These are phyloP conservation scores for Penicillium sp. DNA, from an alignment of 2,329 filamentous ascomycete genomes.

Conservation along the genomic window DNA sequence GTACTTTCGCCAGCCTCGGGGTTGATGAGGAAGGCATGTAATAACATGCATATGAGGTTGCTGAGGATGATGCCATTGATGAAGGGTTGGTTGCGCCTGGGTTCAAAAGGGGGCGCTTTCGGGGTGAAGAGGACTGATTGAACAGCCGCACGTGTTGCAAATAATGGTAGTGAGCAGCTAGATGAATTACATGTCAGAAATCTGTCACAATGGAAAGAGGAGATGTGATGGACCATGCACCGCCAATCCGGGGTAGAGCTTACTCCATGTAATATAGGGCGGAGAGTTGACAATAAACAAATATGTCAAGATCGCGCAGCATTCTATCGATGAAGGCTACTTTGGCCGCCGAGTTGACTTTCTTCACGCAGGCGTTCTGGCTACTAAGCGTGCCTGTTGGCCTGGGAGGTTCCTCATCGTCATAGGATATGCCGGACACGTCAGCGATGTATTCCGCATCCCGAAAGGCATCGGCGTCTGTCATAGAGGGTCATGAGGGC, in stretches of 20 bases:
- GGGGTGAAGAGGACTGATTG: constrained; percentile 63
- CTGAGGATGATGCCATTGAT: constrained; percentile 56
- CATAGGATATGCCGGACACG: constrained; percentile 44
- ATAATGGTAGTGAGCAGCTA: constrained; percentile 61
- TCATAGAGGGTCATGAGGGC: constrained; percentile 51
- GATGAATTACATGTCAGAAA: background rate
- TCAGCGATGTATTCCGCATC: constrained; percentile 51
- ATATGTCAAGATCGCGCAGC: constrained; percentile 59
- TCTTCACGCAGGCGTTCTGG: constrained; percentile 33
- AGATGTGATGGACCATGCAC: background rate
- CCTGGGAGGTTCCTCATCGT: constrained; percentile 23
- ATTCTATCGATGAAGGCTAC: constrained; percentile 56
- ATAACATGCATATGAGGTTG: constrained; percentile 58
- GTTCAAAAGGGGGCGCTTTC: constrained; percentile 56
- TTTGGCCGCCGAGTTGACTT: constrained; percentile 43
- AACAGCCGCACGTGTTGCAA: constrained; percentile 56
- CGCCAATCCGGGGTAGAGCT: constrained; percentile 24
- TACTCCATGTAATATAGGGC: constrained; percentile 67
- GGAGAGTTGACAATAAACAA: constrained; percentile 64
- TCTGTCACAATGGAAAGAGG: background rate
- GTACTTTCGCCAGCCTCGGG: constrained; percentile 55
- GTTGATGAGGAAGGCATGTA: constrained; percentile 57
- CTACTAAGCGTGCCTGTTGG: constrained; percentile 18
- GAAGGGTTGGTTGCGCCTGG: constrained; percentile 55
- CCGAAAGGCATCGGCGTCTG: constrained; percentile 47